Conservation (phyloP, 2,329 filamentous ascomycete genomes). For the Curvularia lunata region DNA sequence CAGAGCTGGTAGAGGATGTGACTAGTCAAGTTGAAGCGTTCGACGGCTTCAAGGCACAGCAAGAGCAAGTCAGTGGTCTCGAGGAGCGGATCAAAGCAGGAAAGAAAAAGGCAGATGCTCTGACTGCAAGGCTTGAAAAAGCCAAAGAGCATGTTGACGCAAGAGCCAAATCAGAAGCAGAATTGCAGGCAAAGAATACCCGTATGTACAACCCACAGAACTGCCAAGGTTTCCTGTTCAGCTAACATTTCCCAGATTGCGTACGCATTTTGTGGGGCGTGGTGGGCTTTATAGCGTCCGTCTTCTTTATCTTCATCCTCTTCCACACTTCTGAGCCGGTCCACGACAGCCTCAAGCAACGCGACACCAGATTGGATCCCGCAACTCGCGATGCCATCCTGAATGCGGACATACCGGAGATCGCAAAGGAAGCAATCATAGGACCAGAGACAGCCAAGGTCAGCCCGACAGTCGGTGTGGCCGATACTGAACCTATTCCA, state of each 20-base stretch:
- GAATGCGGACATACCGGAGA: conserved; percentile 41
- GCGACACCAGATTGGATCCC: conserved; percentile 23
- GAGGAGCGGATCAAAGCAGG: conserved; percentile 67
- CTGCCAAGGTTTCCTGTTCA: neutral
- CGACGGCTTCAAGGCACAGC: conserved; percentile 68
- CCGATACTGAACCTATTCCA: conserved; percentile 6
- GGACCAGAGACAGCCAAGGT: conserved; percentile 16
- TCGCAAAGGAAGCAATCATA: conserved; percentile 44
- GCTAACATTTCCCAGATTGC: conserved; percentile 50
- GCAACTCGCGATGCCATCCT: conserved; percentile 29
- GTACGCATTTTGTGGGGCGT: conserved; percentile 69
- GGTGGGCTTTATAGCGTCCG: conserved; percentile 53
- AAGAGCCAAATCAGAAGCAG: conserved; percentile 70
- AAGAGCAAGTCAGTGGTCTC: conserved; percentile 66
- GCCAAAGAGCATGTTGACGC: conserved; percentile 69
- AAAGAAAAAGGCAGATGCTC: conserved; percentile 63
- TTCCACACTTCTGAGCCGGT: conserved; percentile 42
- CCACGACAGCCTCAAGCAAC: conserved; percentile 10
- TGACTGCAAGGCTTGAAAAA: conserved; percentile 68
- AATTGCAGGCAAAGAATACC: conserved; percentile 69
- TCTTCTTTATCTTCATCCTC: conserved; percentile 56
- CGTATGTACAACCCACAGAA: conserved; percentile 27
- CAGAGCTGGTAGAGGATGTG: conserved; percentile 66
- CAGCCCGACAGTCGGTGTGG: conserved; percentile 10
- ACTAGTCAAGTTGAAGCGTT: conserved; percentile 65